Evolutionary conservation across 2,329 filamentous ascomycete genomes (phyloP).

Genomic region (Teratosphaeria destructans): DNA sequence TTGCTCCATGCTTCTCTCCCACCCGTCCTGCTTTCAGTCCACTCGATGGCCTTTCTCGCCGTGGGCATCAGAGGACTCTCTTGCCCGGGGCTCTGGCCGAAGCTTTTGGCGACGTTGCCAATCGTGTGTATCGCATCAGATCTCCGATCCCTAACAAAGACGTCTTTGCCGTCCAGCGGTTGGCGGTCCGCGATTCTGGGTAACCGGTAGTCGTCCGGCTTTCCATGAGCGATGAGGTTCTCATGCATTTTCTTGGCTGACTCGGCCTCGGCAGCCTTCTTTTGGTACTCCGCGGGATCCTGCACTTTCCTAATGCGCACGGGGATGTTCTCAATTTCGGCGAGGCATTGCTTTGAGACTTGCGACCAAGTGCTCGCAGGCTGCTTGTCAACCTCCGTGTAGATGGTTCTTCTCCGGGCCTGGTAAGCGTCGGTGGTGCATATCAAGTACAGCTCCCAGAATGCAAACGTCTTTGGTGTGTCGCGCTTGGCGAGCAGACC

Average conservation of each 20-base stretch:
- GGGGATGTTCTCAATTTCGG: constrained; percentile 57
- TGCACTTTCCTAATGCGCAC: constrained; percentile 49
- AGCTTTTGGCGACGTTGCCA: constrained; percentile 35
- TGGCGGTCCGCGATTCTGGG: constrained; percentile 20
- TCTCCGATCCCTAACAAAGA: constrained; percentile 10
- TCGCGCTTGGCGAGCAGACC: constrained; percentile 77
- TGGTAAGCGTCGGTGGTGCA: constrained; percentile 53
- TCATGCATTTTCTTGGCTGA: constrained; percentile 10
- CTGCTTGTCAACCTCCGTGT: constrained; percentile 69
- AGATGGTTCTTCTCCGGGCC: constrained; percentile 70
- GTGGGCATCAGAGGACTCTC: constrained; percentile 27
- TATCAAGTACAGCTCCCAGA: constrained; percentile 83
- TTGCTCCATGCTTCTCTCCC: constrained; percentile 32
- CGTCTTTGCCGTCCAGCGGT: constrained; percentile 14
- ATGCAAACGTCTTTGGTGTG: constrained; percentile 69
- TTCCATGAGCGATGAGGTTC: constrained; percentile 13
- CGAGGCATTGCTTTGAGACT: constrained; percentile 58
- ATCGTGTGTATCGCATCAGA: constrained; percentile 25
- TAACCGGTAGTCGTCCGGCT: constrained; percentile 14
- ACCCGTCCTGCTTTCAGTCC: constrained; percentile 22
- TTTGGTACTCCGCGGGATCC: constrained; percentile 9
- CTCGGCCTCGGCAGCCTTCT: constrained; percentile 10
- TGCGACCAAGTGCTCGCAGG: constrained; percentile 63
- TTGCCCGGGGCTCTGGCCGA: constrained; percentile 36
- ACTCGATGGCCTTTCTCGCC: constrained; percentile 25